These are phyloP conservation scores for Miamiensis avidus DNA, from an alignment of 169 alveolate genomes.

Conservation along the genomic window DNA sequence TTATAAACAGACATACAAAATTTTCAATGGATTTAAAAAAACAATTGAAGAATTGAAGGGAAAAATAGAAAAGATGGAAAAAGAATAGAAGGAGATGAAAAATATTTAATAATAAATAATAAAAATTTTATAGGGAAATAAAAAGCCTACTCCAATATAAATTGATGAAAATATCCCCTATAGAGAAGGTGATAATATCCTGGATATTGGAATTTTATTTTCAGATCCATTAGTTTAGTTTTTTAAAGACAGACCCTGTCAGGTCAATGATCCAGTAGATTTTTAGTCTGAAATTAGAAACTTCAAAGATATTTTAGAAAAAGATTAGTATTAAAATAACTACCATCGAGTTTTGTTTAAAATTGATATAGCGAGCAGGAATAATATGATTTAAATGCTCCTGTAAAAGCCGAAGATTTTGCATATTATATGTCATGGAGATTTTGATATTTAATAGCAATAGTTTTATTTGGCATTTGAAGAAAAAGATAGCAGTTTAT, in stretches of 20 bases:
- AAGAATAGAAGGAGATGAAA: neutral
- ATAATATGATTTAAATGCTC: conserved; percentile 28
- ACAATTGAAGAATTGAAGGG: too few species aligned
- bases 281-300: conserved; percentile 43
- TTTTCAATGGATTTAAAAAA: too few species aligned
- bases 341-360: neutral
- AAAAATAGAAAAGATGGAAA: neutral
- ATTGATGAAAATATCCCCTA: neutral
- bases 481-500: conserved; percentile 42
- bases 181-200: neutral
- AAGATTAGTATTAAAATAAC: conserved; percentile 29
- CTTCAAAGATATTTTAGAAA: conserved; percentile 24
- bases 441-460: conserved; percentile 28
- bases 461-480: conserved; percentile 51
- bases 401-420: conserved; percentile 42
- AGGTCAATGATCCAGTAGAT: conserved; percentile 43
- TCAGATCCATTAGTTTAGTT: neutral
- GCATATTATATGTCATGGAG: conserved; percentile 68
- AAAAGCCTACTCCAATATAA: too few species aligned
- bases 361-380: conserved; percentile 52
- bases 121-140: too few species aligned
- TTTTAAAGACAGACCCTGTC: neutral
- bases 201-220: neutral
- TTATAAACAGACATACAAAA: too few species aligned
- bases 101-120: too few species aligned